Base-by-base conservation (phyloP, 768 basidiomycete genomes). In the Tricholoma matsutake region DNA sequence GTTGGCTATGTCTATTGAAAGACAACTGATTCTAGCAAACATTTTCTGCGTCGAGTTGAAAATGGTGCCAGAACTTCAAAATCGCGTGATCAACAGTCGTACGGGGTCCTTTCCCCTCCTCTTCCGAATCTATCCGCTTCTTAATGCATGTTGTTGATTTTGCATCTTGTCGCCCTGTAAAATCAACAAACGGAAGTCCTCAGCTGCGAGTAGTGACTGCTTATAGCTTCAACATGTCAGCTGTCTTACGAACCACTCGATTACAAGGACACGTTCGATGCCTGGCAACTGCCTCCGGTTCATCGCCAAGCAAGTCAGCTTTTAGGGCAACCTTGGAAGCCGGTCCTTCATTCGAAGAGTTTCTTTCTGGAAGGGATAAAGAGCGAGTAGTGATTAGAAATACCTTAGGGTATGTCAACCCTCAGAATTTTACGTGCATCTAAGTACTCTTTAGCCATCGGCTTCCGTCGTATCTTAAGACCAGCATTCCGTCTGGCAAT, bases 401-500 rank as follows among this genome's bases (percentile, higher is more conserved):
- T 64, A 79, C 84, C 6, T 83, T 78, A 63, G 83, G 81, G 92
- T 89, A 68, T 64, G 84, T 6, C 10, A 47, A 34, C 41, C 18
- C 47, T 13, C 8, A 35, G 22, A 45, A 32, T 56, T 58, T 41
- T 52, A 54, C 65, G 20, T 56, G 22, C 35, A 11, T 22, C 58
- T 20, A 35, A 52, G 28, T 58, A 22, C 53, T 39, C 7, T 49
- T 11, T 32, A 96, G 94, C 32, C 92, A 92, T 45, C 88, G 95
- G 37, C 81, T 98, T 8, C 95, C 95, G 18, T 84, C 87, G 1
- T 89, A 87, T 76, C 79, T 98, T 43, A 96, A 96, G 79, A 96
- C 94, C 11, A 87, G 87, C 41, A 95, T 96, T 64, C 96, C 97
- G 1, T 92, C 90, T 0, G 92, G 94, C 31, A 79, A 80, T 10